phyloP scores from a whole-genome alignment of 306 rosid species.

The Urtica urens region DNA sequence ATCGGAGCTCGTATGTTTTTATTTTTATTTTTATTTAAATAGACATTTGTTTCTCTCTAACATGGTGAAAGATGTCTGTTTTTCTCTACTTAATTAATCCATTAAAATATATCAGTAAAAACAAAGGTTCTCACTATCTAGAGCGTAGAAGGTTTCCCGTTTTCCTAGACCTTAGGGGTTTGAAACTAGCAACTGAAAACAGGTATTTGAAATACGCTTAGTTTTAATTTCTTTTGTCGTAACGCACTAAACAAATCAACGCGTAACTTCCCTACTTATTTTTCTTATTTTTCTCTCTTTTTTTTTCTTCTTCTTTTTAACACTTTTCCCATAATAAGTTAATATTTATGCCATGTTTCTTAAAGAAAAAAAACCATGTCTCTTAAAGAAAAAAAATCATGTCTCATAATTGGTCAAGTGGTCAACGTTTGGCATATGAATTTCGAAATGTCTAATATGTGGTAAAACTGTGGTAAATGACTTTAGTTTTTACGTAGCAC shows the following conservation, averaged over 20 bases:
- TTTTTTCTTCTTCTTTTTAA: too few species aligned
- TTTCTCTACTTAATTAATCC: constrained; percentile 22
- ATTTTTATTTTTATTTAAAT: constrained; percentile 10
- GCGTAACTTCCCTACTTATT: too few species aligned
- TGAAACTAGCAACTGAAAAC: constrained; percentile 28
- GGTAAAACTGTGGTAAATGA: too few species aligned
- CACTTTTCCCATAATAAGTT: too few species aligned
- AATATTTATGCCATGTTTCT: too few species aligned
- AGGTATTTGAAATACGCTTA: constrained; percentile 9
- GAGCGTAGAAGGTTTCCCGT: constrained; percentile 22
- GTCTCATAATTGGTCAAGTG: too few species aligned
- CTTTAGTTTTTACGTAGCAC: too few species aligned
- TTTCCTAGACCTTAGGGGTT: constrained; percentile 31
- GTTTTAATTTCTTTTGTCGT: constrained; percentile 21
- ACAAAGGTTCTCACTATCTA: constrained; percentile 15
- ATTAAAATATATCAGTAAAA: constrained; percentile 13
- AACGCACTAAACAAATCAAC: constrained; percentile 9
- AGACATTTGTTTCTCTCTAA: constrained; percentile 11
- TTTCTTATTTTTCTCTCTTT: too few species aligned
- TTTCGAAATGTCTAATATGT: too few species aligned
- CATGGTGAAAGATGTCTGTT: constrained; percentile 48
- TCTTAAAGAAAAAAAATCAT: too few species aligned
- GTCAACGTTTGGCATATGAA: too few species aligned
- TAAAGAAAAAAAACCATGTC: too few species aligned
- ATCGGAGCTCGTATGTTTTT: constrained; percentile 37